phyloP scores from a whole-genome alignment of 2,329 filamentous ascomycete species.

The Alternaria tenuissima region DNA sequence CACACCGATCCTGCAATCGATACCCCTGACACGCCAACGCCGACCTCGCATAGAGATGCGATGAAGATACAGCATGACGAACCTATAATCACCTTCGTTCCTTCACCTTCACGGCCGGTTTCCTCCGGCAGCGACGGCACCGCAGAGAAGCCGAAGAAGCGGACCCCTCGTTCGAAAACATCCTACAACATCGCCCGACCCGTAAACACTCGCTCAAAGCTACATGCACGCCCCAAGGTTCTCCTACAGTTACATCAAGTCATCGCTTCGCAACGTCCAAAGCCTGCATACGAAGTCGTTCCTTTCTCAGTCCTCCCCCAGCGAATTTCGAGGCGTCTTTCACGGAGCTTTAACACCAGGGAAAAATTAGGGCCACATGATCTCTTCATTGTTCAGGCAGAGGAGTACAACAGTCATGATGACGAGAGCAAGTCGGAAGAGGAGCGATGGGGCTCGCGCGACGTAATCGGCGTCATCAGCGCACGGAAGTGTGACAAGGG shows the following conservation, averaged over 20 bases:
- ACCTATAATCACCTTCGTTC: conserved; percentile 21
- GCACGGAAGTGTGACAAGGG: conserved; percentile 63
- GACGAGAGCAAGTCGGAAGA: conserved; percentile 59
- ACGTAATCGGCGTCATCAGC: conserved; percentile 75
- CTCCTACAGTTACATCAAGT: conserved; percentile 76
- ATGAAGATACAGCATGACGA: conserved; percentile 15
- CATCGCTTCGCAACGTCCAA: conserved; percentile 66
- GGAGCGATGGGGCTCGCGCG: conserved; percentile 59
- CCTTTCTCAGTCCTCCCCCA: conserved; percentile 68
- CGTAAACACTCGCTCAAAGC: conserved; percentile 65
- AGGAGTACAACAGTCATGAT: conserved; percentile 63
- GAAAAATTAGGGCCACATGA: conserved; percentile 73
- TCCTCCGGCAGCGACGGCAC: conserved; percentile 49
- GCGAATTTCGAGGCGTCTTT: conserved; percentile 60
- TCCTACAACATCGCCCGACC: conserved; percentile 74
- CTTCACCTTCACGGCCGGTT: conserved; percentile 44
- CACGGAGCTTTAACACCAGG: conserved; percentile 69
- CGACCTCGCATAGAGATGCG: conserved; percentile 11
- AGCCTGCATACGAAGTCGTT: conserved; percentile 76
- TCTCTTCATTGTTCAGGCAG: conserved; percentile 74
- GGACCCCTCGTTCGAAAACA: conserved; percentile 64
- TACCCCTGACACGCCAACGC: conserved; percentile 5
- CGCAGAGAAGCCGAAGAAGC: conserved; percentile 54
- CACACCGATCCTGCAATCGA: conserved; percentile 5
- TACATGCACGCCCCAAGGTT: conserved; percentile 72